Base-by-base conservation (phyloP, 371 early-diverging fungal genomes). In the Apophysomyces sp. region DNA sequence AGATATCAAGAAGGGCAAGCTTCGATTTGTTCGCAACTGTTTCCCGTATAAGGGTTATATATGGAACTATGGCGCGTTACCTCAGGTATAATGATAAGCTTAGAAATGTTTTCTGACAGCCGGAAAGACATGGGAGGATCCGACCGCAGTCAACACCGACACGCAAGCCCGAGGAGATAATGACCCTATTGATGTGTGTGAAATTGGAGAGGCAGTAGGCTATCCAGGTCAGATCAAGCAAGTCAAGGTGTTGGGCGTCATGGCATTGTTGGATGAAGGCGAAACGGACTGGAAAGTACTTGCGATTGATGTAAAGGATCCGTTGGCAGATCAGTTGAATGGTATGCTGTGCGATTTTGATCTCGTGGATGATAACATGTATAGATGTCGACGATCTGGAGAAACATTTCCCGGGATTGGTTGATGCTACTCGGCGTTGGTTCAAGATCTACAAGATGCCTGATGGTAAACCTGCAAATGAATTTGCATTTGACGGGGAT, bases 31-130 rank as follows among this genome's bases (percentile, higher is more conserved):
- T 52, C 89, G 94, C 68, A 99, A 99, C 84, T 92, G 97, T 73
- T 99, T 99, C 90, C 99, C 99, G n/a, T 95, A 95, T 89, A 96
- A 98, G 69, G 99, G 99, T 41, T 99, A 99, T 85, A 94, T 97
- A 72, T 99, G 99, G 99, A 99, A 99, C 88, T 99, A 99, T 74
- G 99, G 99, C 61, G 98, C 98, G 34, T 82, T 99, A 63, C 99
- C 99, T 36, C 93, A 93, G 80, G 89, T 88, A 81, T 57, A 28
- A 27, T 31, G 30, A 58, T 4, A 41, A 59, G 11, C 6, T 37
- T 5, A 18, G 18, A 5, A 16, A 2, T 21, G 21, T 5, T 44
- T n/a, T 21, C 49, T 44, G 4, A 44, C 21, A 21, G 1, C 9
- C 11, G 18, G 2, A 39, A 12, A 92, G 90, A 99, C 99, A 60